Evolutionary conservation across 2,329 filamentous ascomycete species (phyloP).

Genomic region (Hypomyces perniciosus): DNA sequence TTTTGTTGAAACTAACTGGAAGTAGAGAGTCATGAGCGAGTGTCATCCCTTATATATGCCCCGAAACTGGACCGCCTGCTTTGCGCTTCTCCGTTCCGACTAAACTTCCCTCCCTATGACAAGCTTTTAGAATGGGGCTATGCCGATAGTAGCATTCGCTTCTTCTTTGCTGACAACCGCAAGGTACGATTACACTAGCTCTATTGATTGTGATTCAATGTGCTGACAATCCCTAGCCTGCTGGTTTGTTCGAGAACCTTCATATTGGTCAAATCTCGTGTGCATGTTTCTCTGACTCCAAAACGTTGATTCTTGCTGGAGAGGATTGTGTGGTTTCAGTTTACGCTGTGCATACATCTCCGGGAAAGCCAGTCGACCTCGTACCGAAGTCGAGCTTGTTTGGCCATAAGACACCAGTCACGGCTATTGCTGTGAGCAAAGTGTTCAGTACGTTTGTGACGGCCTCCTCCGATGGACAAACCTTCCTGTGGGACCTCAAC

Average conservation of each 20-base stretch:
- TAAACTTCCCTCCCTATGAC: constrained; percentile 88
- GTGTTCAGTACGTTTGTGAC: constrained; percentile 86
- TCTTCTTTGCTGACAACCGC: constrained; percentile 78
- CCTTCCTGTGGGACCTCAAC: constrained; percentile 93
- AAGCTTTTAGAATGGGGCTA: constrained; percentile 96
- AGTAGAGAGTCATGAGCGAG: constrained; percentile 64
- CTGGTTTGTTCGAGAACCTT: constrained; percentile 88
- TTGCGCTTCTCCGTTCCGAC: constrained; percentile 73
- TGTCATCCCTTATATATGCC: constrained; percentile 72
- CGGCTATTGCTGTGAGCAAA: constrained; percentile 74
- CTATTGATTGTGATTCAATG: neutral
- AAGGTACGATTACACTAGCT: constrained; percentile 43
- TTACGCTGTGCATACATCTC: constrained; percentile 62
- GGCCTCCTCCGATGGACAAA: constrained; percentile 72
- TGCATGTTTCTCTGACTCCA: constrained; percentile 79
- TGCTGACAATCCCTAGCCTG: constrained; percentile 40
- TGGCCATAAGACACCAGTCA: constrained; percentile 81
- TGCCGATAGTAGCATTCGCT: constrained; percentile 84
- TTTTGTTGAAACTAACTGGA: neutral
- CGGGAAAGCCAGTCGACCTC: constrained; percentile 68
- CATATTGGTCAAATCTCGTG: constrained; percentile 86
- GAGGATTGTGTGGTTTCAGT: constrained; percentile 88
- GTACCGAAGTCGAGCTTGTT: constrained; percentile 75
- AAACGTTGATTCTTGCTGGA: constrained; percentile 84
- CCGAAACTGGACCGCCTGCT: constrained; percentile 76